phyloP scores from a whole-genome alignment of 2,329 filamentous ascomycete genomes.

The Amylocarpus encephaloides region DNA sequence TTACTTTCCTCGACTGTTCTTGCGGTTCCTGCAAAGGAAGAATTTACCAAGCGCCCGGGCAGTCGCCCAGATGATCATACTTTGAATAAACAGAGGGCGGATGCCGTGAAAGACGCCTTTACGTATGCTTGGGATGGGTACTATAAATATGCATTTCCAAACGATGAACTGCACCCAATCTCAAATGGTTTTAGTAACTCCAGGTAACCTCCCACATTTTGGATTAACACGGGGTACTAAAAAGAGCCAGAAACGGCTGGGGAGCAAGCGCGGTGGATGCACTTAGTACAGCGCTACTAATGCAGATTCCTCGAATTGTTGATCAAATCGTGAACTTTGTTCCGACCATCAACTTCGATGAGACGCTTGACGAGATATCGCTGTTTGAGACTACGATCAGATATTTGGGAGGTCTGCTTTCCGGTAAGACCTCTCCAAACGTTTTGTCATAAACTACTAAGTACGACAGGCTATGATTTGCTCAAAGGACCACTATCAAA shows the following conservation, averaged over 20 bases:
- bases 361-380: constrained; percentile 55
- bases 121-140: constrained; percentile 68
- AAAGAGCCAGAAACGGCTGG: constrained; percentile 64
- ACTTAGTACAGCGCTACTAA: constrained; percentile 71
- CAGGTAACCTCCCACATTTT: constrained; percentile 42
- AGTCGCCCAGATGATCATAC: constrained; percentile 21
- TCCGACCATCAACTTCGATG: constrained; percentile 62
- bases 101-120: constrained; percentile 63
- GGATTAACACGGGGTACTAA: constrained; percentile 8
- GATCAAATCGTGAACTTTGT: constrained; percentile 66
- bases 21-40: constrained; percentile 16
- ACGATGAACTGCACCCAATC: constrained; percentile 68
- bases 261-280: constrained; percentile 78
- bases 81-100: constrained; percentile 36
- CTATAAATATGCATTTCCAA: constrained; percentile 65
- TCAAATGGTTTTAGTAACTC: constrained; percentile 61
- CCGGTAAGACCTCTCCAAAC: constrained; percentile 46
- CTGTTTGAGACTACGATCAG: constrained; percentile 89
- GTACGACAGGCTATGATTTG: constrained; percentile 55
- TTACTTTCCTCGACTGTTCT: constrained; percentile 1
- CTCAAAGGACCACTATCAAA: constrained; percentile 58
- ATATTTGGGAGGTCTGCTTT: constrained; percentile 74
- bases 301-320: constrained; percentile 63
- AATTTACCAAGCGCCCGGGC: constrained; percentile 8
- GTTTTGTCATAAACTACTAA: neutral